Evolutionary conservation across 1,139 yeast species (phyloP).

Genomic region (Hansenula anomala): DNA sequence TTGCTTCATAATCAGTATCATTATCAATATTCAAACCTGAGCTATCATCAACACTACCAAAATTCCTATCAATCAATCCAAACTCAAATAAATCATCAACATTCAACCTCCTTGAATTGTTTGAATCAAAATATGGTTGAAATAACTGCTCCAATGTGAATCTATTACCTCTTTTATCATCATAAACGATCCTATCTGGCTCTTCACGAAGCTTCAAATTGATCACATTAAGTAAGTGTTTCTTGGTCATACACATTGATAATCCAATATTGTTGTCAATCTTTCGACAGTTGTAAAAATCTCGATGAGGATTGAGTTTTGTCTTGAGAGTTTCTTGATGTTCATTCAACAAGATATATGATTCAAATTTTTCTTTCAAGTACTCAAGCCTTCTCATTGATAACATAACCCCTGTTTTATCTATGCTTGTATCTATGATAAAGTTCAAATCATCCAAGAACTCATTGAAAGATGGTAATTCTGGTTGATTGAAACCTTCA

Average conservation of each 20-base stretch:
- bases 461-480: slow-evolving; percentile 12
- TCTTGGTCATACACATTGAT: slow-evolving; percentile 22
- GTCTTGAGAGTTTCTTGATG: slow-evolving; percentile 16
- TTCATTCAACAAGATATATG: slow-evolving; percentile 17
- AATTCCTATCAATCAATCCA: slow-evolving; percentile 20
- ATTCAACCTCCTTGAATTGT: slow-evolving; percentile 12
- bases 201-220: slow-evolving; percentile 17
- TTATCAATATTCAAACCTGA: slow-evolving; percentile 5
- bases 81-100: slow-evolving; percentile 24
- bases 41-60: slow-evolving; percentile 3
- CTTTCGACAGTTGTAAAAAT: slow-evolving; percentile 21
- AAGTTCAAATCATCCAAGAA: slow-evolving; percentile 17
- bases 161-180: slow-evolving; percentile 9
- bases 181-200: slow-evolving; percentile 19
- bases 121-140: slow-evolving; percentile 15
- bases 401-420: slow-evolving; percentile 8
- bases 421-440: slow-evolving; percentile 10
- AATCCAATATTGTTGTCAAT: slow-evolving; percentile 20
- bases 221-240: slow-evolving; percentile 17
- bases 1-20: slow-evolving; percentile 13
- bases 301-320: slow-evolving; percentile 22
- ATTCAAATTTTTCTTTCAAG: slow-evolving; percentile 17
- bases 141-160: slow-evolving; percentile 17
- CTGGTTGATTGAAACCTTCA: slow-evolving; percentile 4
- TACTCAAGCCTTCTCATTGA: slow-evolving; percentile 15